Percentiles rank a stretch among this genome's conserved stretches.
phyloP scores from a whole-genome alignment of 1,284 basidiomycete species.

The Ustanciosporium gigantosporum region DNA sequence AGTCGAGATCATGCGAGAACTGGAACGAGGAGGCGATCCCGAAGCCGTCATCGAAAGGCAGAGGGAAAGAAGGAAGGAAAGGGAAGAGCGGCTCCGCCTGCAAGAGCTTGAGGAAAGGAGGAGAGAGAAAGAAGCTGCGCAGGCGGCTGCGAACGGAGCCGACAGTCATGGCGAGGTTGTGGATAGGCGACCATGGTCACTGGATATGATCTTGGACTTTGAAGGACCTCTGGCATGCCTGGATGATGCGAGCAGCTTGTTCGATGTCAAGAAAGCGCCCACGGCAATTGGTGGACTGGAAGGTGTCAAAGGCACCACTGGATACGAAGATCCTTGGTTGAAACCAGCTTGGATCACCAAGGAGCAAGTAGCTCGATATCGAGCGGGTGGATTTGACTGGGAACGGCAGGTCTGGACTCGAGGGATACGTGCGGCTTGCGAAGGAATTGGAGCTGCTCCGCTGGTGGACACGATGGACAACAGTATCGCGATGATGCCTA shows the following conservation, averaged over 20 bases:
- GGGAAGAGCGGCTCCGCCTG: conserved; percentile 22
- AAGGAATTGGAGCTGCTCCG: conserved; percentile 35
- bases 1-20: conserved; percentile 46
- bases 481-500: neutral
- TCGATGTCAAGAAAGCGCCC: conserved; percentile 37
- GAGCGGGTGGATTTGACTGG: conserved; percentile 55
- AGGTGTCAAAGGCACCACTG: conserved; percentile 24
- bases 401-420: conserved; percentile 48
- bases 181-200: conserved; percentile 24
- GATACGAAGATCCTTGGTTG: conserved; percentile 54
- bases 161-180: conserved; percentile 4
- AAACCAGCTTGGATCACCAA: conserved; percentile 30
- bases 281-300: conserved; percentile 36
- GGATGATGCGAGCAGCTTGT: conserved; percentile 41
- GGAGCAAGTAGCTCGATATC: conserved; percentile 36
- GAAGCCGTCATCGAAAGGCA: conserved; percentile 42
- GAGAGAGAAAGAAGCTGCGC: conserved; percentile 28
- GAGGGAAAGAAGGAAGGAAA: conserved; percentile 36
- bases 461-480: conserved; percentile 1
- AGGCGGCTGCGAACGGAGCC: conserved; percentile 5
- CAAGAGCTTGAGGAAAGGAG: conserved; percentile 18
- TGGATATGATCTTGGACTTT: conserved; percentile 51
- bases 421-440: conserved; percentile 37
- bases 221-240: conserved; percentile 50
- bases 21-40: conserved; percentile 48